phyloP scores from a whole-genome alignment of 768 basidiomycete genomes.

The Suillus paluster region DNA sequence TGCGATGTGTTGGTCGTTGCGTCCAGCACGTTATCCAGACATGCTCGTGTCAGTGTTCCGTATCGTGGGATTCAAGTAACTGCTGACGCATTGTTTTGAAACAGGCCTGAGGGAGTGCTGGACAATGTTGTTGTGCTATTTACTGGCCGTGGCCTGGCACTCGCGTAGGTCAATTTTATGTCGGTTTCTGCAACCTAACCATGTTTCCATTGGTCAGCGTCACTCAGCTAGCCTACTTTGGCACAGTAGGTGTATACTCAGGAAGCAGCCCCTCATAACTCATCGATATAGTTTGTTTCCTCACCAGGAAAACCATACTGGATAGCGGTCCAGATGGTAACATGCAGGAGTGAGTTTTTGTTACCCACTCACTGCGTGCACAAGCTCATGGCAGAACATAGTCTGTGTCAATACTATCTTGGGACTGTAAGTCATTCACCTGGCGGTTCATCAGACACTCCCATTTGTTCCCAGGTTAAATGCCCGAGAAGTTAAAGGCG shows the following conservation, averaged over 20 bases:
- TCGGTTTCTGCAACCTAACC: neutral
- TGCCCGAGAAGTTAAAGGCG: constrained; percentile 19
- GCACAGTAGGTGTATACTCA: constrained; percentile 21
- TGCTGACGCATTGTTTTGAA: neutral
- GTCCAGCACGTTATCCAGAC: constrained; percentile 20
- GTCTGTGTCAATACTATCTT: constrained; percentile 34
- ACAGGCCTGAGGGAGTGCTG: constrained; percentile 21
- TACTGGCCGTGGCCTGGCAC: constrained; percentile 26
- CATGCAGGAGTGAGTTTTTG: constrained; percentile 24
- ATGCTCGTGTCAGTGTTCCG: constrained; percentile 17
- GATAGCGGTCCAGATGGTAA: constrained; percentile 33
- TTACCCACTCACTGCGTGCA: neutral
- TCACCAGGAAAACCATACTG: constrained; percentile 26
- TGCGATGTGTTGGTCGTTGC: constrained; percentile 25
- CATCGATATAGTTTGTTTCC: constrained; percentile 24
- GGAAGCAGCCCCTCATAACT: neutral
- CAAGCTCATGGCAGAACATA: constrained; percentile 3
- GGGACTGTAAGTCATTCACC: constrained; percentile 23
- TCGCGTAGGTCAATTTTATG: constrained; percentile 22
- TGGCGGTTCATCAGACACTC: neutral
- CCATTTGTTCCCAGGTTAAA: constrained; percentile 26
- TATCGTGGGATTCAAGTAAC: neutral
- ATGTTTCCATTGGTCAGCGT: constrained; percentile 13
- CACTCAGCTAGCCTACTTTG: constrained; percentile 22
- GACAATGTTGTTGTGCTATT: neutral